Conservation (phyloP, 257 asterid genomes). For the Avicennia marina region DNA sequence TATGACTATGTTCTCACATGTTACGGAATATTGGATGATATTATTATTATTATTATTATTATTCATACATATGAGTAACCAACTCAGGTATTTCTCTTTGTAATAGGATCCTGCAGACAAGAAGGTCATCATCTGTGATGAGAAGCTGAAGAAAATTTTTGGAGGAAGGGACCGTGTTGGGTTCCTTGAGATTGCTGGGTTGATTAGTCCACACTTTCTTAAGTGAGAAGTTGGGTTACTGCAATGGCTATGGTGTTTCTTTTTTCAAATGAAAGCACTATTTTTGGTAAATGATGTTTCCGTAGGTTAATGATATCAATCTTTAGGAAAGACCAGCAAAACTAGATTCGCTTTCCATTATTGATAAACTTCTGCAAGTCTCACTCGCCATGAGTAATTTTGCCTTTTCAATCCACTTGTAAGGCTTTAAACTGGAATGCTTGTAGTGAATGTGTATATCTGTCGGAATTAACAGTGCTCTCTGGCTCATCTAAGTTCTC, state of each 20-base stretch:
- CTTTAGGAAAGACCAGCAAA: constrained; percentile 24
- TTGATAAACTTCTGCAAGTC: too few relatives aligned
- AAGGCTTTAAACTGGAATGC: too few relatives aligned
- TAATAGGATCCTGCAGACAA: constrained; percentile 78
- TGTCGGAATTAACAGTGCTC: too few relatives aligned
- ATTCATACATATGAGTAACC: not conserved
- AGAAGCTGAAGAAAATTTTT: constrained; percentile 77
- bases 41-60: not conserved
- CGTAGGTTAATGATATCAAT: constrained; percentile 19
- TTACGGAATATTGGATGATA: too few relatives aligned
- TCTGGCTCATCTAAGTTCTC: too few relatives aligned
- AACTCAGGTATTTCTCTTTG: not conserved
- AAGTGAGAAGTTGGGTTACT: constrained; percentile 33
- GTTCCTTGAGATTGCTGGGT: constrained; percentile 91
- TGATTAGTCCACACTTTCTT: constrained; percentile 80
- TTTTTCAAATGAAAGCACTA: constrained; percentile 13
- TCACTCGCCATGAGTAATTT: too few relatives aligned
- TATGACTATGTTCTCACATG: too few relatives aligned
- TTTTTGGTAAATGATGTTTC: constrained; percentile 33
- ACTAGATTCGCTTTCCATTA: constrained; percentile 10
- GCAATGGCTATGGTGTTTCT: not conserved
- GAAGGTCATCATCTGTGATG: constrained; percentile 83
- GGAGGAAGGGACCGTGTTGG: constrained; percentile 76
- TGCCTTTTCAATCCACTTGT: too few relatives aligned
- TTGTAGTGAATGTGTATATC: too few relatives aligned